These are phyloP conservation scores for Fusarium buxicola DNA, from an alignment of 2,329 filamentous ascomycete genomes.

Conservation along the genomic window DNA sequence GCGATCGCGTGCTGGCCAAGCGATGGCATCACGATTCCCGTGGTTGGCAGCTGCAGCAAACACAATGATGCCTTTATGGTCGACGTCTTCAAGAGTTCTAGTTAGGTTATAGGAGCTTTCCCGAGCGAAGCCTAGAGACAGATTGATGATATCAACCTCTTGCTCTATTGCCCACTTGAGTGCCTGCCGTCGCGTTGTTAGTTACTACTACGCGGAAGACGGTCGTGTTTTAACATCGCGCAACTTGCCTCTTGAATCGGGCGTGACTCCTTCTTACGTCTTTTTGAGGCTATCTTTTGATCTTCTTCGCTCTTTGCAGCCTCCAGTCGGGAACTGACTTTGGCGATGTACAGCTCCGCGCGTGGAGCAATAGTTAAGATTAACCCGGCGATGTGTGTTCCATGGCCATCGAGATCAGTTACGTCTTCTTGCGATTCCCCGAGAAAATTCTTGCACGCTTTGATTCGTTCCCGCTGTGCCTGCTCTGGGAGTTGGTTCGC, in stretches of 20 bases:
- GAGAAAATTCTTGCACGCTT: constrained; percentile 20
- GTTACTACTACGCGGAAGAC: neutral
- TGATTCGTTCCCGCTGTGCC: constrained; percentile 20
- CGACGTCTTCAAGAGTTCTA: constrained; percentile 11
- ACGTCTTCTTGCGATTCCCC: constrained; percentile 15
- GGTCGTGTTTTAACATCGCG: too few relatives aligned
- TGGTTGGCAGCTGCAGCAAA: constrained; percentile 31
- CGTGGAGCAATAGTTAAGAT: constrained; percentile 26
- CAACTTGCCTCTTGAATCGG: constrained; percentile 1
- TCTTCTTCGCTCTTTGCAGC: neutral
- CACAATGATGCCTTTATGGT: constrained; percentile 13
- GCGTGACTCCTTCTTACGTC: neutral
- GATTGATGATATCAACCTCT: constrained; percentile 26
- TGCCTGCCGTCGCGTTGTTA: constrained; percentile 3
- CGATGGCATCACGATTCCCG: constrained; percentile 20
- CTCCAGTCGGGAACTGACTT: constrained; percentile 8
- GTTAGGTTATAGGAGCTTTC: constrained; percentile 24
- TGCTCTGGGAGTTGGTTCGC: constrained; percentile 5
- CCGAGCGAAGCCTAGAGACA: constrained; percentile 25
- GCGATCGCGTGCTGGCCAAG: constrained; percentile 27
- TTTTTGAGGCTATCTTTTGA: neutral
- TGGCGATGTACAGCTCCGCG: constrained; percentile 26
- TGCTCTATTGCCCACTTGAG: constrained; percentile 28
- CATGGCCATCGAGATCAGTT: constrained; percentile 16
- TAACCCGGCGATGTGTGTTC: constrained; percentile 27